Evolutionary conservation across 164 flowering plant species (phyloP), one percentile per base, ranked within the genome.

Genomic region (Pachysandra terminalis): DNA sequence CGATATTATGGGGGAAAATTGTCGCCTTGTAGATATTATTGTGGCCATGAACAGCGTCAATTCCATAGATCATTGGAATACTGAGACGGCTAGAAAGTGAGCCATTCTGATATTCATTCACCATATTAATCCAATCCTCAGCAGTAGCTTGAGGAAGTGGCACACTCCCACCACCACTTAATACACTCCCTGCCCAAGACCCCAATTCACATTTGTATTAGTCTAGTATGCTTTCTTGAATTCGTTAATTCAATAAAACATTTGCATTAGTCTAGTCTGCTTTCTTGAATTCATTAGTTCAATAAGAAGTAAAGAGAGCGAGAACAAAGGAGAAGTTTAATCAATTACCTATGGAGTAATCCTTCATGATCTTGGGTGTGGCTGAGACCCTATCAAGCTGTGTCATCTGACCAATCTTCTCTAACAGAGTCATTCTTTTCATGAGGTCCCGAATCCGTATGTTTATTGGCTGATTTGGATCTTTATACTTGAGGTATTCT

Each of bases 381-480:
- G 72, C 55, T 21, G 37, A 40, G 6, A 8, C 19, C 9, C 72
- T 52, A 23, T 69, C 72, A 0, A 69, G 28, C 72, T 62, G 72
- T 4, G 54, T 27, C 72, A 69, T 69, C 48, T 69, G 72, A 40
- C 72, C 74, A 22, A 71, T 71, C 69, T 71, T 71, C 25, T 71
- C 74, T 19, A 22, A 64, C 17, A 71, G 52, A 35, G 74, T 71
- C 74, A 71, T 71, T 24, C 74, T 27, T 2, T 21, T 24, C 52
- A 65, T 51, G 25, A 71, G 24, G 32, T 71, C 74, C 53, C 28
- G 65, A 37, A 71, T 59, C 10, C 74, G 41, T 58, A 25, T 52
- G 25, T 54, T 26, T 0, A 49, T 15, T 40, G 35, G 58, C 35
- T 51, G 60, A 58, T 65, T 71, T 1, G 74, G 74, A 45, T 71